Conservation (phyloP, 2,329 filamentous ascomycete species). For the Knufia fluminis region DNA sequence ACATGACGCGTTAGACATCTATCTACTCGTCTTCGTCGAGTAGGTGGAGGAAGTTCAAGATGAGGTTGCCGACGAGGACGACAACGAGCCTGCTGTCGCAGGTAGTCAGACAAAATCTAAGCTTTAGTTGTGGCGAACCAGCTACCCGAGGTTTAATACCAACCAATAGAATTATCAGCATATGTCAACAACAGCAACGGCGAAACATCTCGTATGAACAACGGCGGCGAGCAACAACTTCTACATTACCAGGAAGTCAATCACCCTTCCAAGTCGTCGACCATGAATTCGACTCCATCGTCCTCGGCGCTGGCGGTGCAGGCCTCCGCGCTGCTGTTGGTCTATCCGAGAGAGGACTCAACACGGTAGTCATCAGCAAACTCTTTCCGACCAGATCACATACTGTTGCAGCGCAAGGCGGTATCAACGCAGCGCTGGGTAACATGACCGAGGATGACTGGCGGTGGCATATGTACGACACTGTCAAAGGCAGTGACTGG, state of each 20-base stretch:
- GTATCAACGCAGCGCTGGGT: slow-evolving; percentile 50
- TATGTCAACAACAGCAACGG: background rate
- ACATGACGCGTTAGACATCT: background rate
- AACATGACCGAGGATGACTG: slow-evolving; percentile 96
- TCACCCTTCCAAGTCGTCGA: slow-evolving; percentile 17
- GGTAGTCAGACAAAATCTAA: background rate
- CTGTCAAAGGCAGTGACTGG: slow-evolving; percentile 96
- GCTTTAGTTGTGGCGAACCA: background rate
- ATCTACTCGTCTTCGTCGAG: background rate
- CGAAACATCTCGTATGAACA: slow-evolving; percentile 5
- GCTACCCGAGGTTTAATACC: background rate
- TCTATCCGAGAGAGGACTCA: slow-evolving; percentile 52
- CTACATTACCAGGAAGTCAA: slow-evolving; percentile 9
- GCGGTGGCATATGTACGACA: slow-evolving; percentile 99
- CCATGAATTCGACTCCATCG: slow-evolving; percentile 51
- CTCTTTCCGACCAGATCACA: slow-evolving; percentile 54
- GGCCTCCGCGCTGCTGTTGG: slow-evolving; percentile 55
- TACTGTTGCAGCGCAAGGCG: slow-evolving; percentile 57
- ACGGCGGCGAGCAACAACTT: slow-evolving; percentile 15
- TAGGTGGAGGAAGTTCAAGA: background rate
- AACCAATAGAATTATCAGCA: background rate
- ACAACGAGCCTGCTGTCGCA: background rate
- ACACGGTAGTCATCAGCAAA: slow-evolving; percentile 55
- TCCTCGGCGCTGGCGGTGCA: slow-evolving; percentile 57
- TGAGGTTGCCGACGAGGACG: background rate